Base-by-base conservation (phyloP, 2,329 filamentous ascomycete species). In the Leptographium wingfieldii region DNA sequence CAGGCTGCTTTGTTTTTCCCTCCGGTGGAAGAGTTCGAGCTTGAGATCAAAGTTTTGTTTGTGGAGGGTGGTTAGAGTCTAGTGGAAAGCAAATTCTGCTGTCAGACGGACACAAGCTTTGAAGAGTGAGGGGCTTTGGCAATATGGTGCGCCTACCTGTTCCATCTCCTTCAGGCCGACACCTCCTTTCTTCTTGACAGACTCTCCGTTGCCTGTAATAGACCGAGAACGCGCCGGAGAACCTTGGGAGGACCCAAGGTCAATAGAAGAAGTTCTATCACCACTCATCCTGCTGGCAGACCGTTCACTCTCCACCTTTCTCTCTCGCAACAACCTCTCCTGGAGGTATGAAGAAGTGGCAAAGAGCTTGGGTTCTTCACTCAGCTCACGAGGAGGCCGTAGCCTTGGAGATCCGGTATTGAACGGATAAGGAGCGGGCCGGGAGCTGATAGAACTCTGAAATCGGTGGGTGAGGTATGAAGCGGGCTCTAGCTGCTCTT, bases 1-100 rank as follows among this genome's bases (percentile, higher is more conserved):
- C 22, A 88, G 72, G 5, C 69, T 69, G 10, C 76, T 77, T 66
- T 87, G 84, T 58, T 80, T 78, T 70, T 90, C 81, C 33, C 86
- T 78, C 7, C 85, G 79, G 67, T 90, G 85, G 65, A 80, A 88
- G 1, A 90, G 71, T 68, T 90, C 86, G 38, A 90, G 75, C 69
- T 90, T 90, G 51, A 90, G 76, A 65, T 88, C 86, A 65, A 90
- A 90, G 67, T 90, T 90, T 71, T 88, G 82, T 68, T 90, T 90
- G 69, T 86, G 83, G 27, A 90, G 72, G 1, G 77, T 84, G 5
- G 86, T 87, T 58, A 89, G 73, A 59, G 84, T 81, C 79, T 87
- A 56, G 12, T 11, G 22, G 5, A 19, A 57, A 12, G 11, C 22
- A 49, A 9, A 19, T 9, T 46, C n/a, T 33, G 16, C 14, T 16